Conservation (phyloP, 208 protist genomes). For the Wallacemonas sp. region DNA sequence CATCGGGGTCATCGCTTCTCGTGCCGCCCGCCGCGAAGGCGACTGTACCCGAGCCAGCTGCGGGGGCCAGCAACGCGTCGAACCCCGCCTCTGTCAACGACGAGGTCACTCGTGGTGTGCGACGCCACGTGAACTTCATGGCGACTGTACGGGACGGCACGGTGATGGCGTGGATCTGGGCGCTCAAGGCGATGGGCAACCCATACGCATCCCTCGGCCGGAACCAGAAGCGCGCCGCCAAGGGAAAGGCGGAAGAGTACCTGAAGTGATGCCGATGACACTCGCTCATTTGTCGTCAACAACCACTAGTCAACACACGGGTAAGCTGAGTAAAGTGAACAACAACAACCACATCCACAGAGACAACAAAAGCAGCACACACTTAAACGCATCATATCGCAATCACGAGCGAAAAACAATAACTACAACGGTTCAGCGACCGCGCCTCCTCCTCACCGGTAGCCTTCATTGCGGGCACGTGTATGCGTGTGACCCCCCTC, state of each 20-base stretch:
- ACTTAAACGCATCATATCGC: too few relatives aligned
- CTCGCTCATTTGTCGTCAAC: too few relatives aligned
- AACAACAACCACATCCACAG: too few relatives aligned
- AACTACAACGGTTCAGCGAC: too few relatives aligned
- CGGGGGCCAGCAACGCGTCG: background rate
- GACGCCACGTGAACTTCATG: conserved; percentile 6
- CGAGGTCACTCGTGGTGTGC: conserved; percentile 1
- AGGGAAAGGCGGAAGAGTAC: background rate
- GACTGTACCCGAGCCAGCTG: background rate
- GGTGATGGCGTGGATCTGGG: conserved; percentile 48
- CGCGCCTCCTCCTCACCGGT: too few relatives aligned
- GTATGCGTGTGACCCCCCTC: too few relatives aligned
- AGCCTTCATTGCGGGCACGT: too few relatives aligned
- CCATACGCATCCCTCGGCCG: conserved; percentile 48
- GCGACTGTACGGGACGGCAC: conserved; percentile 15
- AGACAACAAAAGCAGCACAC: too few relatives aligned
- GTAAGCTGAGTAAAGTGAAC: too few relatives aligned
- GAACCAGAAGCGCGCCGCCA: conserved; percentile 23
- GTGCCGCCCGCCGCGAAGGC: background rate
- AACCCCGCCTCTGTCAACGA: background rate
- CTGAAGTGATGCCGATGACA: conserved; percentile 7
- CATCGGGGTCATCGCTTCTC: conserved; percentile 10
- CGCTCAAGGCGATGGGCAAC: conserved; percentile 44
- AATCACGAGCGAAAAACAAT: too few relatives aligned
- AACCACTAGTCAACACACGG: background rate